A percentile compares a stretch with the other conserved stretches of the same genome.
phyloP scores from a whole-genome alignment of 805 yeast species.

The Cephaloascus fragrans region DNA sequence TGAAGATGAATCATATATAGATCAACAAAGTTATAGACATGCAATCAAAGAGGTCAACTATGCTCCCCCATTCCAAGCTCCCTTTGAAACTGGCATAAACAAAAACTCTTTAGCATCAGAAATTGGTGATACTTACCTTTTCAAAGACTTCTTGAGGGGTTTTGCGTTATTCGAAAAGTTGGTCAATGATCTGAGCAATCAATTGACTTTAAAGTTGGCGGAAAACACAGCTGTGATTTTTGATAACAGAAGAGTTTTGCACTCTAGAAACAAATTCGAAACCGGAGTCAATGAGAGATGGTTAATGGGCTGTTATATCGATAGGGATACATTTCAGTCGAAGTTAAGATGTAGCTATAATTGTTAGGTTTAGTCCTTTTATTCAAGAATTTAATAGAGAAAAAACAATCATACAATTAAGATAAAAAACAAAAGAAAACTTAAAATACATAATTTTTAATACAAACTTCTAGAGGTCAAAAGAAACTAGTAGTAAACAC shows the following conservation, averaged over 20 bases:
- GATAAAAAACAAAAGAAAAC: background rate
- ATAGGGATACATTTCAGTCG: slow-evolving; percentile 63
- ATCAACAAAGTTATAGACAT: slow-evolving; percentile 8
- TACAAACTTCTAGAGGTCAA: background rate
- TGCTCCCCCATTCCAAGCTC: slow-evolving; percentile 81
- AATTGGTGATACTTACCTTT: slow-evolving; percentile 27
- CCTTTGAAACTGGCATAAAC: slow-evolving; percentile 51
- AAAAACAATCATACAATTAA: too few species aligned
- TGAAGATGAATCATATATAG: slow-evolving; percentile 29
- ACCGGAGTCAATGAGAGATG: slow-evolving; percentile 44
- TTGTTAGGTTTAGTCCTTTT: too few species aligned
- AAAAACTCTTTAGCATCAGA: slow-evolving; percentile 23
- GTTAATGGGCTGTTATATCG: slow-evolving; percentile 71
- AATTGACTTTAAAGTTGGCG: slow-evolving; percentile 40
- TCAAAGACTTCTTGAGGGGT: slow-evolving; percentile 51
- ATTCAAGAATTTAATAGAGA: too few species aligned
- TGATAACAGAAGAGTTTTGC: slow-evolving; percentile 62
- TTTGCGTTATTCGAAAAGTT: slow-evolving; percentile 49
- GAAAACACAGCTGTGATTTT: slow-evolving; percentile 59
- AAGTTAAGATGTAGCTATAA: slow-evolving; percentile 24
- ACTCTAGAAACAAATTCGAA: slow-evolving; percentile 41
- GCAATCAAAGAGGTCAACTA: slow-evolving; percentile 53
- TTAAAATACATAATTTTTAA: too few species aligned
- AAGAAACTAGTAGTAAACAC: background rate
- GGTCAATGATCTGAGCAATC: slow-evolving; percentile 43